Conservation (phyloP, 169 alveolate genomes). For the Theileria sp. region DNA sequence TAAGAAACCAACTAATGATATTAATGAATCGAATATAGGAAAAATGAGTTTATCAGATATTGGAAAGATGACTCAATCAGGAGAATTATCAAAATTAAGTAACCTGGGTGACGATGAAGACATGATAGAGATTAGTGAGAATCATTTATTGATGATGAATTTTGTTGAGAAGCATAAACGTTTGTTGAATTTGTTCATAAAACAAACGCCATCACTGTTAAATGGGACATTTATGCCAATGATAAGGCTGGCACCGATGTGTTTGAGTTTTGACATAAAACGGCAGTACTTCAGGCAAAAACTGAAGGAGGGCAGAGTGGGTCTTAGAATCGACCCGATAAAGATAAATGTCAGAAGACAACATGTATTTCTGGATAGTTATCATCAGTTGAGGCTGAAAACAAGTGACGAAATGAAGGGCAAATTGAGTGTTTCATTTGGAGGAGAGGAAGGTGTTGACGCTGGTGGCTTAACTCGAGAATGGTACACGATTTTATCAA, state of each 20-base stretch:
- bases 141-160: constrained; percentile 64
- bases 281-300: constrained; percentile 90
- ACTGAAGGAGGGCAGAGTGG: constrained; percentile 76
- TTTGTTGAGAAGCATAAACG: constrained; percentile 68
- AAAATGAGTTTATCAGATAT: background rate
- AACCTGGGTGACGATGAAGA: constrained; percentile 31
- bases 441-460: constrained; percentile 98
- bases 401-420: constrained; percentile 93
- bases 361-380: constrained; percentile 93
- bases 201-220: constrained; percentile 80
- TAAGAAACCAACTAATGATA: background rate
- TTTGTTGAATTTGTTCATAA: constrained; percentile 75
- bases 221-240: constrained; percentile 79
- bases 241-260: constrained; percentile 85
- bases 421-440: constrained; percentile 88
- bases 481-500: constrained; percentile 94
- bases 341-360: constrained; percentile 90
- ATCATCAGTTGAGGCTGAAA: constrained; percentile 84
- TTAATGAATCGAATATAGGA: background rate
- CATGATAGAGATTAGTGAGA: constrained; percentile 35
- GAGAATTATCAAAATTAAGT: background rate
- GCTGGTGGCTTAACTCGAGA: constrained; percentile 99
- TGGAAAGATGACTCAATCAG: background rate
- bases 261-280: constrained; percentile 95
- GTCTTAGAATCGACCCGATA: constrained; percentile 71